A percentile compares a stretch with the other conserved stretches of the same genome.
Conservation (phyloP, 176 grass and related monocot species). For the Chrysopogon serrulatus region DNA sequence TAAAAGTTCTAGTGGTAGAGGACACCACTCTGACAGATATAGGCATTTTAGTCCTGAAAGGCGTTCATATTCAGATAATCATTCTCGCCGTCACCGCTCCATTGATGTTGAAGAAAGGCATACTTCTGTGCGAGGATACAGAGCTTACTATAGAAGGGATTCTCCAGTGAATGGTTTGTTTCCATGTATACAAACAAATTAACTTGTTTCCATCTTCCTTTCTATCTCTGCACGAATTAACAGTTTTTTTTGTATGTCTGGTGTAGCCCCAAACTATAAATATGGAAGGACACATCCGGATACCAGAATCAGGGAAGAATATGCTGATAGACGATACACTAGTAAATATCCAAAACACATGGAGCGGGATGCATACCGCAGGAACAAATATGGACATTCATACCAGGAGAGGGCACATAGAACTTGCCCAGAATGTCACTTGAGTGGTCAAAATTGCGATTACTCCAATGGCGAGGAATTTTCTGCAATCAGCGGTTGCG, state of each 20-base stretch:
- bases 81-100: not conserved
- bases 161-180: slow-evolving; percentile 42
- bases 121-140: slow-evolving; percentile 32
- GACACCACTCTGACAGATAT: slow-evolving; percentile 19
- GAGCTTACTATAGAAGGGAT: slow-evolving; percentile 39
- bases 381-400: slow-evolving; percentile 38
- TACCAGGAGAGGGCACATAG: slow-evolving; percentile 26
- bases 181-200: slow-evolving; percentile 6
- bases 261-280: slow-evolving; percentile 24
- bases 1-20: slow-evolving; percentile 37
- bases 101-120: slow-evolving; percentile 40
- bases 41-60: slow-evolving; percentile 32
- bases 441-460: slow-evolving; percentile 14
- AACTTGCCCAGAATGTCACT: slow-evolving; percentile 31
- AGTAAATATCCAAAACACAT: slow-evolving; percentile 34
- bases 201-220: slow-evolving; percentile 19
- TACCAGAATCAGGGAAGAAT: slow-evolving; percentile 28
- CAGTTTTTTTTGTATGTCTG: slow-evolving; percentile 17
- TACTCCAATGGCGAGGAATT: slow-evolving; percentile 30
- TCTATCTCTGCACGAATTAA: not conserved
- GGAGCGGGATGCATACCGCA: slow-evolving; percentile 33
- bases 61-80: slow-evolving; percentile 20
- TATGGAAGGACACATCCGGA: slow-evolving; percentile 26
- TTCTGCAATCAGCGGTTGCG: slow-evolving; percentile 31
- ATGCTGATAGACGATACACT: slow-evolving; percentile 25